These are phyloP conservation scores for Trichothecium roseum DNA, from an alignment of 2,329 filamentous ascomycete genomes.

Conservation along the genomic window DNA sequence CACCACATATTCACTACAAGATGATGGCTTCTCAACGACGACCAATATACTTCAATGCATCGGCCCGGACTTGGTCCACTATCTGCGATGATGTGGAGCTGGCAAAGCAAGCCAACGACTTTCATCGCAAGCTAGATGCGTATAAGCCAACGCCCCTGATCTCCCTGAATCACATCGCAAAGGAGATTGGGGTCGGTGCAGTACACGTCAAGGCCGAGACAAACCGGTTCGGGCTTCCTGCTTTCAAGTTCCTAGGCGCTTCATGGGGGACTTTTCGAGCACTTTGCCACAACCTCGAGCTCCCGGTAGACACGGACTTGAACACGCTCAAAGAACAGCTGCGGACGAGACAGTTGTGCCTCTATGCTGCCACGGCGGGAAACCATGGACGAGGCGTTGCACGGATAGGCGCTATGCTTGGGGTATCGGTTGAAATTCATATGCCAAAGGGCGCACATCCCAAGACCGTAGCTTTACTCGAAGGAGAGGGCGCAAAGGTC, in stretches of 20 bases:
- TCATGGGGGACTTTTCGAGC: slow-evolving; percentile 61
- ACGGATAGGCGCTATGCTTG: slow-evolving; percentile 52
- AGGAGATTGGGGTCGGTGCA: slow-evolving; percentile 40
- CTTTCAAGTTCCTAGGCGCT: slow-evolving; percentile 73
- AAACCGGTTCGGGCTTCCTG: slow-evolving; percentile 52
- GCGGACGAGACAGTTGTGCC: slow-evolving; percentile 13
- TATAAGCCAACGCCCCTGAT: slow-evolving; percentile 45
- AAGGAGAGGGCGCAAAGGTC: slow-evolving; percentile 52
- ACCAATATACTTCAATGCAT: slow-evolving; percentile 13
- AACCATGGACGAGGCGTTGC: slow-evolving; percentile 70
- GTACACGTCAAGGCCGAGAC: slow-evolving; percentile 62
- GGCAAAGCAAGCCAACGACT: slow-evolving; percentile 16
- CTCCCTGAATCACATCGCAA: slow-evolving; percentile 39
- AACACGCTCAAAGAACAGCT: background rate
- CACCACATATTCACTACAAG: too few species aligned
- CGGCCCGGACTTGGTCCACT: slow-evolving; percentile 8
- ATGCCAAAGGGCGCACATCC: slow-evolving; percentile 50
- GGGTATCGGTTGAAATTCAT: slow-evolving; percentile 45
- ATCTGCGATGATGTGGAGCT: background rate
- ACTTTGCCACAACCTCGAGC: slow-evolving; percentile 31
- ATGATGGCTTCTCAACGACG: slow-evolving; percentile 7
- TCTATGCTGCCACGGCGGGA: slow-evolving; percentile 62
- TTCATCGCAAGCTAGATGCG: slow-evolving; percentile 48
- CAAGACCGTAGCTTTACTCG: slow-evolving; percentile 43
- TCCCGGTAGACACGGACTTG: slow-evolving; percentile 22